Evolutionary conservation across 2,329 filamentous ascomycete genomes (phyloP), one percentile per base, ranked within the genome.

Genomic region (Blastomyces percursus): DNA sequence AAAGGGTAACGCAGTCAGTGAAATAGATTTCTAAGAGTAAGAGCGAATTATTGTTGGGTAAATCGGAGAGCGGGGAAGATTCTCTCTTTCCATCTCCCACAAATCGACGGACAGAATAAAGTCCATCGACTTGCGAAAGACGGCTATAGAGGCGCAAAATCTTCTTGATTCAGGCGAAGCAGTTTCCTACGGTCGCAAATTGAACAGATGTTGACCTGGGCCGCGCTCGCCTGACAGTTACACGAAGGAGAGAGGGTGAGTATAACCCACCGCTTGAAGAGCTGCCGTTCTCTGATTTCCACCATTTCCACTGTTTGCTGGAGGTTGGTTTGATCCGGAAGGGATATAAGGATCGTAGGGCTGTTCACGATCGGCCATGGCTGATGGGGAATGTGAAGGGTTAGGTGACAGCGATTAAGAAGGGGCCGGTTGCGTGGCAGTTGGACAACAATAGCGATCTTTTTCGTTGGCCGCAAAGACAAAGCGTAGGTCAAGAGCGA

Each of bases 301-400:
- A 71, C 76, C 76, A 68, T 79, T 74, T 65, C 72, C 65, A 61
- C 69, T 66, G 68, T 75, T 83, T 81, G 74, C 83, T 76, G 75
- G 74, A 77, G 83, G 67, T 76, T 81, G 76, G 75, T 69, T 76
- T 65, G 78, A 76, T 77, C 85, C 86, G 74, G 84, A 85, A 73
- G 90, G 90, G 76, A 93, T 92, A 79, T 94, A 95, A 67, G 90
- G 90, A 78, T 95, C 90, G 78, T 95, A 95, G 69, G 90, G 90
- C 70, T 81, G 79, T 72, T 85, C 80, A 19, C 50, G 59, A 50
- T 61, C 59, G 48, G 59, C 59, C 59, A 61, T 61, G 59, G 59
- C 46, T 60, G 35, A 16, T 51, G 48, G 14, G 38, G 51, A 40
- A 46, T 44, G 56, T 19, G 38, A 12, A 58, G 40, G 12, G n/a